Evolutionary conservation across 106 monocot species (phyloP).

Genomic region (Narthecium ossifragum): DNA sequence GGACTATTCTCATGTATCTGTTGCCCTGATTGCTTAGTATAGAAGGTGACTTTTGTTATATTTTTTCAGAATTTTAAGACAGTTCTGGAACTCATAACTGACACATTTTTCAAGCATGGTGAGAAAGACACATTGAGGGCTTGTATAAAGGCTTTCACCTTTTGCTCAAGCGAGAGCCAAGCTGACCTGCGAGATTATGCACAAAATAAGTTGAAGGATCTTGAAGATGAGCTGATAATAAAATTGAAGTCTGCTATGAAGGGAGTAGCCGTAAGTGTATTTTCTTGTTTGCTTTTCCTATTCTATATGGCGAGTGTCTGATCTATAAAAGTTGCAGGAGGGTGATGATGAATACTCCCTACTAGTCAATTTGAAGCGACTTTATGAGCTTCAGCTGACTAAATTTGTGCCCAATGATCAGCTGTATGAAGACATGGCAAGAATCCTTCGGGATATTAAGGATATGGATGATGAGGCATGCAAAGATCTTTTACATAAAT

Average conservation of each 20-base stretch:
- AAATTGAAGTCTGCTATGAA: slow-evolving; percentile 85
- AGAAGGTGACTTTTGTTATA: not conserved
- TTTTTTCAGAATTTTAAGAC: slow-evolving; percentile 68
- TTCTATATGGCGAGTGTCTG: not conserved
- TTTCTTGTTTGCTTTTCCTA: slow-evolving; percentile 2
- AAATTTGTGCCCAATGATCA: slow-evolving; percentile 56
- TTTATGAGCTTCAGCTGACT: slow-evolving; percentile 85
- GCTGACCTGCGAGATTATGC: slow-evolving; percentile 91
- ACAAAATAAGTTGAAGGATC: slow-evolving; percentile 75
- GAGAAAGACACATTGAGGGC: slow-evolving; percentile 87
- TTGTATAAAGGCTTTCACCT: slow-evolving; percentile 73
- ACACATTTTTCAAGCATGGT: slow-evolving; percentile 95
- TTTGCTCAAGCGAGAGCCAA: slow-evolving; percentile 80
- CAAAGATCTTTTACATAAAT: not conserved
- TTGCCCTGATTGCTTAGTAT: not conserved
- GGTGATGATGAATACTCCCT: slow-evolving; percentile 96
- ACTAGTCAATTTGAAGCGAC: slow-evolving; percentile 81
- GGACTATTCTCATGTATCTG: slow-evolving; percentile 5
- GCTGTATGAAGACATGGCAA: slow-evolving; percentile 72
- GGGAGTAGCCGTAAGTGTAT: slow-evolving; percentile 69
- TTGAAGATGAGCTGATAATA: slow-evolving; percentile 71
- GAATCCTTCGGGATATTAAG: slow-evolving; percentile 45
- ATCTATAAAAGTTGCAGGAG: slow-evolving; percentile 40
- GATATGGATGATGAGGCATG: slow-evolving; percentile 79
- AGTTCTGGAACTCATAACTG: slow-evolving; percentile 61